These are phyloP conservation scores for Gigaspora rosea DNA, from an alignment of 192 early-diverging fungal species.

Conservation along the genomic window DNA sequence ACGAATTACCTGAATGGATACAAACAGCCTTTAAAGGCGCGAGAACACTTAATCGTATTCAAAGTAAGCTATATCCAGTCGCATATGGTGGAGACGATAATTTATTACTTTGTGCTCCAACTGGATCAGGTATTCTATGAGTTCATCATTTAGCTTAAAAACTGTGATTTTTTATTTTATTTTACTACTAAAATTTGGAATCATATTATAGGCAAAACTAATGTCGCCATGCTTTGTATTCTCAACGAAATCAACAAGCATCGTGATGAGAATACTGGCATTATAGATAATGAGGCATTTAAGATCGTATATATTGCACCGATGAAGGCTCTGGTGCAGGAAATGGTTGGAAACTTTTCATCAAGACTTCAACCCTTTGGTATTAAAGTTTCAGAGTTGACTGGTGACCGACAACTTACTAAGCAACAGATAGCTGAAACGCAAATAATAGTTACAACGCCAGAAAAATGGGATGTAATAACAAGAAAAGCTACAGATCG, in stretches of 20 bases:
- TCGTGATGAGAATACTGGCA: constrained; percentile 69
- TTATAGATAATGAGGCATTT: constrained; percentile 79
- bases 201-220: constrained; percentile 69
- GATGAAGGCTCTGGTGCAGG: constrained; percentile 98
- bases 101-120: constrained; percentile 96
- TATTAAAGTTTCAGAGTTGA: constrained; percentile 92
- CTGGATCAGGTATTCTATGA: constrained; percentile 74
- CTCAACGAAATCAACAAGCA: constrained; percentile 85
- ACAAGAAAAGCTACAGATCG: constrained; percentile 94
- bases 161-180: too few relatives aligned
- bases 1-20: constrained; percentile 77
- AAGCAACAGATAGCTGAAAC: constrained; percentile 96
- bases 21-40: constrained; percentile 71
- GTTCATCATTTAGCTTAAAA: too few relatives aligned
- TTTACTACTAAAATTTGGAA: too few relatives aligned
- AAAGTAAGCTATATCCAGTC: constrained; percentile 83
- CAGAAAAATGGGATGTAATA: constrained; percentile 99
- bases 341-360: constrained; percentile 93
- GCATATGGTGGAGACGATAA: constrained; percentile 91
- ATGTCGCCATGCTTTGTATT: constrained; percentile 96
- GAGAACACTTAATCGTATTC: constrained; percentile 83
- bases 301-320: constrained; percentile 99
- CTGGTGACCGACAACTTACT: constrained; percentile 96
- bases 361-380: constrained; percentile 74
- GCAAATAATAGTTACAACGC: constrained; percentile 97